Percentiles rank a stretch among this genome's conserved stretches.
phyloP scores from a whole-genome alignment of 2,329 filamentous ascomycete species.

The Colletotrichum trifolii region DNA sequence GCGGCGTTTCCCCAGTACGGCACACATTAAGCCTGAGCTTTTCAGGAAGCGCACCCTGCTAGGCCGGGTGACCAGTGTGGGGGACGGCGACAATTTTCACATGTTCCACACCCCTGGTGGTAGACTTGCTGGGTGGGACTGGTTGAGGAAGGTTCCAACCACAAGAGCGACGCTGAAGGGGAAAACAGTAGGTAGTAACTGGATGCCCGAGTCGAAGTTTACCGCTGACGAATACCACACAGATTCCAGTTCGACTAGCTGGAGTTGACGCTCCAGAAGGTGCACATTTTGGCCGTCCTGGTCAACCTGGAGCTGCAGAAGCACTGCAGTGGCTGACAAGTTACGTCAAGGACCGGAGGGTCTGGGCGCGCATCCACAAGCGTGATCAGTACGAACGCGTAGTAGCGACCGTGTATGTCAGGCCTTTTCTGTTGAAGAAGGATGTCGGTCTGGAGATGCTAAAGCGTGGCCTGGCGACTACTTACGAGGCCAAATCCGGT shows the following conservation, averaged over 20 bases:
- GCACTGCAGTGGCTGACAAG: slow-evolving; percentile 82
- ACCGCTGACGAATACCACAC: slow-evolving; percentile 11
- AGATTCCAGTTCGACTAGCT: slow-evolving; percentile 91
- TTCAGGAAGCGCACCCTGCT: slow-evolving; percentile 82
- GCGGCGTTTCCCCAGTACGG: slow-evolving; percentile 82
- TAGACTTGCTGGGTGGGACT: slow-evolving; percentile 88
- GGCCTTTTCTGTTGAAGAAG: slow-evolving; percentile 73
- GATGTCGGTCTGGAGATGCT: slow-evolving; percentile 95
- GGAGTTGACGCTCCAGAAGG: slow-evolving; percentile 94
- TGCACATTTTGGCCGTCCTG: slow-evolving; percentile 89
- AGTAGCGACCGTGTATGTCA: slow-evolving; percentile 85
- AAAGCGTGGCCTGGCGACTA: slow-evolving; percentile 83
- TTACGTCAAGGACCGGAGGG: slow-evolving; percentile 77
- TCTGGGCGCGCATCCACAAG: slow-evolving; percentile 85
- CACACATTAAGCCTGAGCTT: slow-evolving; percentile 78
- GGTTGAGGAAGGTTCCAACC: slow-evolving; percentile 80
- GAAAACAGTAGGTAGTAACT: slow-evolving; percentile 72
- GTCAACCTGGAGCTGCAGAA: slow-evolving; percentile 85
- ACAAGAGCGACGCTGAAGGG: slow-evolving; percentile 76
- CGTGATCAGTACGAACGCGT: slow-evolving; percentile 93
- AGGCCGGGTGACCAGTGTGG: slow-evolving; percentile 90
- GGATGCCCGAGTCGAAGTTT: not conserved
- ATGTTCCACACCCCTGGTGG: slow-evolving; percentile 97
- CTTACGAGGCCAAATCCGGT: slow-evolving; percentile 92
- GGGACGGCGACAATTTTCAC: slow-evolving; percentile 96